A percentile compares a stretch with the other conserved stretches of the same genome.
These are phyloP conservation scores for Deinandra increscens DNA, from an alignment of 129 eudicot genomes.

Conservation along the genomic window DNA sequence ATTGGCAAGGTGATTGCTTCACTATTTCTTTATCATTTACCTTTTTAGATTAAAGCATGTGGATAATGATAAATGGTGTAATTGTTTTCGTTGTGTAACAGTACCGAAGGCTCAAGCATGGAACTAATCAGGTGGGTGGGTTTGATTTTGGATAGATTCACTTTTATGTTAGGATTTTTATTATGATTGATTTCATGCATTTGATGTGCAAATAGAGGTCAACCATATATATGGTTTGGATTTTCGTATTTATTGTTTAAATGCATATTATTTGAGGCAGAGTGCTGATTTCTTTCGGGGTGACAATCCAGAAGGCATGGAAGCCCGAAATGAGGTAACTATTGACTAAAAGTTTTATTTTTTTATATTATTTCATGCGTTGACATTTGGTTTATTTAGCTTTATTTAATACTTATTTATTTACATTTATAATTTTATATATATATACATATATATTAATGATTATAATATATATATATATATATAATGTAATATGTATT, in stretches of 20 bases:
- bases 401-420: no score
- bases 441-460: no score
- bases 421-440: no score
- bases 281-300: slow-evolving; percentile 95
- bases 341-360: background rate
- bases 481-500: no score
- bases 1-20: slow-evolving; percentile 80
- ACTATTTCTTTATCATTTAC: background rate
- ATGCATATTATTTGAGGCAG: slow-evolving; percentile 41
- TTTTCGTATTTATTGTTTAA: slow-evolving; percentile 7
- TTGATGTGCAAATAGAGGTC: background rate
- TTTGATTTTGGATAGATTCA: slow-evolving; percentile 2
- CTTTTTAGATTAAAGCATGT: background rate
- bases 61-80: slow-evolving; percentile 20
- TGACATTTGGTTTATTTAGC: background rate
- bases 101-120: slow-evolving; percentile 97
- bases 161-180: background rate
- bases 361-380: background rate
- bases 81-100: slow-evolving; percentile 39
- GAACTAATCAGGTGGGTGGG: slow-evolving; percentile 81
- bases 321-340: slow-evolving; percentile 98
- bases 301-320: slow-evolving; percentile 97
- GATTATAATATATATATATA: no score
- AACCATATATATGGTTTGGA: background rate
- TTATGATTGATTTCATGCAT: background rate